Conservation (phyloP, 441 rosid species). For the Kokia cookei region DNA sequence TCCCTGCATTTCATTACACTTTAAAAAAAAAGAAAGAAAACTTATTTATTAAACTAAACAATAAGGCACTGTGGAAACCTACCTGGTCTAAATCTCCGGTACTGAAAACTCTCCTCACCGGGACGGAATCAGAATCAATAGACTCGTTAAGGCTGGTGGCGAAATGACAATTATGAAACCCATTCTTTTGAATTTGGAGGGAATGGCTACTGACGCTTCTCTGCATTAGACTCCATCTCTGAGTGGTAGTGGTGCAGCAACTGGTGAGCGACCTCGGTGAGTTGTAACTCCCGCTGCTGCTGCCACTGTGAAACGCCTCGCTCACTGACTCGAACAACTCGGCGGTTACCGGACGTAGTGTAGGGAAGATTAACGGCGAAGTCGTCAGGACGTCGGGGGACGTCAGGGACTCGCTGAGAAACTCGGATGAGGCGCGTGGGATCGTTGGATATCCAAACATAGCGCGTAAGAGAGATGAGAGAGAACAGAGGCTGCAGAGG, state of each 20-base stretch:
- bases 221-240: slow-evolving; percentile 35
- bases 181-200: slow-evolving; percentile 24
- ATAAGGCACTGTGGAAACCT: background rate
- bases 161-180: slow-evolving; percentile 26
- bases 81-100: slow-evolving; percentile 58
- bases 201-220: slow-evolving; percentile 68
- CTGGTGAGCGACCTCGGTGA: slow-evolving; percentile 55
- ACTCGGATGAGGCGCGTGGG: slow-evolving; percentile 20
- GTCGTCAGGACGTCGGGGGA: slow-evolving; percentile 12
- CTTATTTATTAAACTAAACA: too few relatives aligned
- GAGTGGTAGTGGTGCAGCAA: slow-evolving; percentile 12
- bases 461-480: slow-evolving; percentile 13
- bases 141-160: slow-evolving; percentile 16
- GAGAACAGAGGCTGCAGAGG: background rate
- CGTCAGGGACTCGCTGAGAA: slow-evolving; percentile 2
- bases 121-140: slow-evolving; percentile 33
- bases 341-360: slow-evolving; percentile 11
- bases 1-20: background rate
- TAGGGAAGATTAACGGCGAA: slow-evolving; percentile 20
- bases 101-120: slow-evolving; percentile 65
- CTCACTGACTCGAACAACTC: slow-evolving; percentile 19
- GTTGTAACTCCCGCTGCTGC: slow-evolving; percentile 49
- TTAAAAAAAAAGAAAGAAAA: too few relatives aligned
- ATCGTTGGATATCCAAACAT: slow-evolving; percentile 37
- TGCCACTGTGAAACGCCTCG: slow-evolving; percentile 23